A percentile compares a stretch with the other conserved stretches of the same genome.
phyloP scores from a whole-genome alignment of 495 filamentous ascomycete genomes.

The Acidomyces sp. region DNA sequence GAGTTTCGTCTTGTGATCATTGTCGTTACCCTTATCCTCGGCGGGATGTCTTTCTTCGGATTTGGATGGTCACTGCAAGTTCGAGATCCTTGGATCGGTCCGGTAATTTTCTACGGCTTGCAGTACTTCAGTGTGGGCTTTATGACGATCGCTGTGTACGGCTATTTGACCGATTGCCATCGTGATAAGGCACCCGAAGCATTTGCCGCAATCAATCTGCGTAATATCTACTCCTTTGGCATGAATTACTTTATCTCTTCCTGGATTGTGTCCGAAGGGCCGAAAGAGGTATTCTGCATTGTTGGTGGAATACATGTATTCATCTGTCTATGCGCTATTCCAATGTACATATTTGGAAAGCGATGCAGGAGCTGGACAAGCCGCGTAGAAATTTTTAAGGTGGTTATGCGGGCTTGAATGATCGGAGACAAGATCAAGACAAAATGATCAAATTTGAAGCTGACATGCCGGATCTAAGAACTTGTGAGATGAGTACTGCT shows the following conservation, averaged over 20 bases:
- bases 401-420: conserved; percentile 7
- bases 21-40: conserved; percentile 32
- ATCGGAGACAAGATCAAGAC: too few species aligned
- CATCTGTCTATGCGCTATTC: conserved; percentile 37
- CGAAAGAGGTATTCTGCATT: conserved; percentile 38
- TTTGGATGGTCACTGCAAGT: conserved; percentile 44
- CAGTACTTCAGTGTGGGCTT: conserved; percentile 41
- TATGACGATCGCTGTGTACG: conserved; percentile 38
- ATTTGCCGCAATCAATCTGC: conserved; percentile 42
- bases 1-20: conserved; percentile 42
- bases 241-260: conserved; percentile 42
- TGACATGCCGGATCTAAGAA: too few species aligned
- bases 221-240: conserved; percentile 40
- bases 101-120: conserved; percentile 40
- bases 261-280: conserved; percentile 35
- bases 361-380: conserved; percentile 30
- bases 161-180: conserved; percentile 42
- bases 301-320: conserved; percentile 35
- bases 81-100: conserved; percentile 40
- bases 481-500: too few species aligned
- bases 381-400: conserved; percentile 3
- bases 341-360: conserved; percentile 44
- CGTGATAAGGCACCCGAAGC: conserved; percentile 39
- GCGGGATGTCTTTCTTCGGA: conserved; percentile 43
- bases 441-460: too few species aligned